These are phyloP conservation scores for Albizia julibrissin DNA, from an alignment of 306 rosid genomes.

Conservation along the genomic window DNA sequence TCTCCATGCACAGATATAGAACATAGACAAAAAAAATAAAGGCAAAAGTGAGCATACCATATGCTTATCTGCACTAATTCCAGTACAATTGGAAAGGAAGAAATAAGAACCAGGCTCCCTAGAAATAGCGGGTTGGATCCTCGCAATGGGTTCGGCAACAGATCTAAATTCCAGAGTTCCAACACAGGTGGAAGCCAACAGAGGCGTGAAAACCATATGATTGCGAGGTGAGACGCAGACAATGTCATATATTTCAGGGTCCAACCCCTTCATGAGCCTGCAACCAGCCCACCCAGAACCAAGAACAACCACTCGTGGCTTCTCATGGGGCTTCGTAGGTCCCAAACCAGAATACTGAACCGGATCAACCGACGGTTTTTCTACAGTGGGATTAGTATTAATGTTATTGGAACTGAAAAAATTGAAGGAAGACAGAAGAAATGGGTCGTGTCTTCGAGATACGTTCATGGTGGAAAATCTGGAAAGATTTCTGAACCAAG, in stretches of 20 bases:
- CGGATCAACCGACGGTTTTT: conserved; percentile 26
- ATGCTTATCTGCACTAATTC: conserved; percentile 56
- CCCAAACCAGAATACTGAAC: conserved; percentile 41
- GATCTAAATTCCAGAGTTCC: conserved; percentile 94
- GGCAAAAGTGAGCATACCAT: conserved; percentile 40
- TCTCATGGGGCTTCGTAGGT: conserved; percentile 67
- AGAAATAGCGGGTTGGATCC: conserved; percentile 93
- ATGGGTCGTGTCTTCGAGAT: conserved; percentile 42
- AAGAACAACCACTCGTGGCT: conserved; percentile 88
- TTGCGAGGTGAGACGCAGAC: conserved; percentile 97
- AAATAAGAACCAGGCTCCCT: conserved; percentile 84
- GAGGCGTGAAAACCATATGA: conserved; percentile 97
- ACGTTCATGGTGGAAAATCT: conserved; percentile 39
- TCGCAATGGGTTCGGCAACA: conserved; percentile 83
- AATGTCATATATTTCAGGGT: conserved; percentile 68
- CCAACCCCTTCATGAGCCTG: conserved; percentile 79
- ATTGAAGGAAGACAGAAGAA: conserved; percentile 30
- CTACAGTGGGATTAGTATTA: conserved; percentile 20
- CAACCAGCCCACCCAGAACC: conserved; percentile 98
- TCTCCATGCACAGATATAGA: not conserved
- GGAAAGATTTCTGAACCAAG: conserved; percentile 62
- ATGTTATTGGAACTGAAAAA: conserved; percentile 39
- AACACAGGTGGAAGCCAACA: conserved; percentile 94
- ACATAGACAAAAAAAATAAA: not conserved
- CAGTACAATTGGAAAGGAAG: conserved; percentile 80